Conservation (phyloP, 1,139 yeast genomes). For the Komagataea norvegica region DNA sequence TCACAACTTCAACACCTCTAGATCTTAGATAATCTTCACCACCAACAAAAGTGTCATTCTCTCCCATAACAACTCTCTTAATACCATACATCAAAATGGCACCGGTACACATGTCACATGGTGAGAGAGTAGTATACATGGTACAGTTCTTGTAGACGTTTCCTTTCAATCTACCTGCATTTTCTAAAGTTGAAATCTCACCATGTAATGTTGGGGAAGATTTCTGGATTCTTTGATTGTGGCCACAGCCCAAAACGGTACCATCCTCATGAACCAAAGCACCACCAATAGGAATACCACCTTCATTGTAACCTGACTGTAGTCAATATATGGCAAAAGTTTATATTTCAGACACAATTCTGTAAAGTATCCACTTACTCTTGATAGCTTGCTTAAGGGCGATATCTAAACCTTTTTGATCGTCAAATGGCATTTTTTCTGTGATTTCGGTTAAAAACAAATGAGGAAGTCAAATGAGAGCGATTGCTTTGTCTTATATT, state of each 20-base stretch:
- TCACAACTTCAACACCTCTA: slow-evolving; percentile 72
- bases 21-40: slow-evolving; percentile 64
- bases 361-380: no score
- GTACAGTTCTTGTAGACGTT: slow-evolving; percentile 63
- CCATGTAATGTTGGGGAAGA: slow-evolving; percentile 81
- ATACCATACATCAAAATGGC: slow-evolving; percentile 86
- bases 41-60: slow-evolving; percentile 74
- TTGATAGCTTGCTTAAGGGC: slow-evolving; percentile 70
- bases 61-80: slow-evolving; percentile 83
- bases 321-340: no score
- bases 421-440: slow-evolving; percentile 50
- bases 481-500: no score
- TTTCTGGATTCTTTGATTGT: slow-evolving; percentile 82
- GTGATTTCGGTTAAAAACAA: neutral
- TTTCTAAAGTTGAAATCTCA: slow-evolving; percentile 82
- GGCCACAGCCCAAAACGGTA: slow-evolving; percentile 77
- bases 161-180: slow-evolving; percentile 81
- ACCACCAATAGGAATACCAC: slow-evolving; percentile 40
- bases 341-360: no score
- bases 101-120: slow-evolving; percentile 94
- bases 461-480: neutral
- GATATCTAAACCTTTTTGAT: slow-evolving; percentile 57
- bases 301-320: slow-evolving; percentile 24
- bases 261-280: slow-evolving; percentile 74
- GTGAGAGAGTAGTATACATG: slow-evolving; percentile 87